A percentile compares a stretch with the other conserved stretches of the same genome.
Conservation (phyloP, 2,329 filamentous ascomycete species). For the Xylaria sp. region DNA sequence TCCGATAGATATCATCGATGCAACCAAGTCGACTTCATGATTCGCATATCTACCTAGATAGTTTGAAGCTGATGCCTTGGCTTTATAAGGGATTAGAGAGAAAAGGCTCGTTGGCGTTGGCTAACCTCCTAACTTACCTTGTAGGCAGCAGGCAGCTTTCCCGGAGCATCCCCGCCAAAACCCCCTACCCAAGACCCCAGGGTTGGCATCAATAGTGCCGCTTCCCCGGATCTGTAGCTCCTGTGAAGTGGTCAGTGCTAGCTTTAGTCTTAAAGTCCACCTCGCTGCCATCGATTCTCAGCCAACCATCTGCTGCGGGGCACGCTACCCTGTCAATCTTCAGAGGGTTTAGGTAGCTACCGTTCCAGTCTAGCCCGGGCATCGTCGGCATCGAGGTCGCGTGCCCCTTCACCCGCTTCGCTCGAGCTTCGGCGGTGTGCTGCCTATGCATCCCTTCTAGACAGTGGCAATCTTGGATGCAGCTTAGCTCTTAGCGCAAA, state of each 20-base stretch:
- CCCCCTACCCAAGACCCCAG: background rate
- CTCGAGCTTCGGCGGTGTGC: conserved; percentile 10
- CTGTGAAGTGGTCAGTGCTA: conserved; percentile 13
- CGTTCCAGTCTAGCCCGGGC: background rate
- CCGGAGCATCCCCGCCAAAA: background rate
- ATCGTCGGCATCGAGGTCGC: conserved; percentile 15
- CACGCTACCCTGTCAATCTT: background rate
- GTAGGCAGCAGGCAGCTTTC: background rate
- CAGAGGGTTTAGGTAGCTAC: background rate
- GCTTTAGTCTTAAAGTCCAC: background rate
- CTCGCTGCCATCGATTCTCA: background rate
- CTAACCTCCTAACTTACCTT: background rate
- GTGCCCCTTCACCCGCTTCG: conserved; percentile 21
- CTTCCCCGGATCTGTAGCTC: conserved; percentile 18
- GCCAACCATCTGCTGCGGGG: conserved; percentile 23
- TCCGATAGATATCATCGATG: no score
- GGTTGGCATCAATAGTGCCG: background rate
- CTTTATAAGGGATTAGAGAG: no score
- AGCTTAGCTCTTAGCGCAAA: background rate
- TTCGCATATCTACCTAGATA: no score
- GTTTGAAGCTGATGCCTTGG: no score
- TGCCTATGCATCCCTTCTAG: background rate
- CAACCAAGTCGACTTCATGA: no score
- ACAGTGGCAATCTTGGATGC: background rate
- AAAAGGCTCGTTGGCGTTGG: background rate